Evolutionary conservation across 2,329 filamentous ascomycete genomes (phyloP).

Genomic region (Dactylellina sp.): DNA sequence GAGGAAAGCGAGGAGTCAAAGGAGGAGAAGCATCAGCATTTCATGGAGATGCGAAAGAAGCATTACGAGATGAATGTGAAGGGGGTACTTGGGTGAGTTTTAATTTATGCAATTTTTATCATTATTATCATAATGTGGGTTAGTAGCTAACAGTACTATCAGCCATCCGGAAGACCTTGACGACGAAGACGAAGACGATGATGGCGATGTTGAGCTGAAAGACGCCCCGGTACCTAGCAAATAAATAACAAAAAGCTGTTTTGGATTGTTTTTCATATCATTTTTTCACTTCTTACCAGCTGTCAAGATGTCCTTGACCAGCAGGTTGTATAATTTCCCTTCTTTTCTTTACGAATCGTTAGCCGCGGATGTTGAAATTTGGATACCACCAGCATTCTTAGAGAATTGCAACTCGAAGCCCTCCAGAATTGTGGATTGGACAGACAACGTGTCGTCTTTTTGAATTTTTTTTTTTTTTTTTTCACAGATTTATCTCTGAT

Average conservation of each 20-base stretch:
- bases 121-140: neutral
- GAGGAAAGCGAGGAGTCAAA: slow-evolving; percentile 69
- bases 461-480: neutral
- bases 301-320: neutral
- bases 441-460: too few relatives aligned
- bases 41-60: slow-evolving; percentile 91
- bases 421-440: neutral
- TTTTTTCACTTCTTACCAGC: neutral
- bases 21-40: slow-evolving; percentile 88
- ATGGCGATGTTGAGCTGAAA: slow-evolving; percentile 47
- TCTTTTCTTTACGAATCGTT: neutral
- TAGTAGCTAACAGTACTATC: neutral
- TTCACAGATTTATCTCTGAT: neutral
- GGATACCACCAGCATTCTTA: slow-evolving; percentile 1
- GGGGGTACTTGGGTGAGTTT: slow-evolving; percentile 77
- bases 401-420: neutral
- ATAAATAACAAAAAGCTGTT: neutral
- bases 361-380: neutral
- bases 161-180: slow-evolving; percentile 46
- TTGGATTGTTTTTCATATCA: neutral
- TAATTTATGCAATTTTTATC: neutral
- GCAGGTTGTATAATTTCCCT: neutral
- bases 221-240: slow-evolving; percentile 31
- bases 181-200: slow-evolving; percentile 51
- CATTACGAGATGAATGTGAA: slow-evolving; percentile 99